Evolutionary conservation across 805 yeast genomes (phyloP).

Genomic region (Candida nemodendra): DNA sequence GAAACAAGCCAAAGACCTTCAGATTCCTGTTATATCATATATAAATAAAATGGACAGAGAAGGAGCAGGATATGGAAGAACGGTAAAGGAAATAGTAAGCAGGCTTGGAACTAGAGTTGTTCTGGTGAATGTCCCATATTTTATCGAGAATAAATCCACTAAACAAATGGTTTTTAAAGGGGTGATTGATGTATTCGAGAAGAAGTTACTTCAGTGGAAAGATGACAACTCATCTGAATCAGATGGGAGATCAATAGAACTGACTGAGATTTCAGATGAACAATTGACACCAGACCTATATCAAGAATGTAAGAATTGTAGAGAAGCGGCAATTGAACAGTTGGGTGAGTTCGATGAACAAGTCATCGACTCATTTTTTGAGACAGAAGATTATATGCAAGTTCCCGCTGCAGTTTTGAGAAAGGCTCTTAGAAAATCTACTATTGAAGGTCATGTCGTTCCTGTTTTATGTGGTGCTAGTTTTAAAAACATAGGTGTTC

Average conservation of each 20-base stretch:
- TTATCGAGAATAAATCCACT: conserved; percentile 41
- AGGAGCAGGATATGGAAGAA: conserved; percentile 92
- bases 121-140: conserved; percentile 75
- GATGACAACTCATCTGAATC: conserved; percentile 21
- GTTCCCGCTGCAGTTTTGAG: conserved; percentile 58
- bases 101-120: conserved; percentile 74
- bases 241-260: conserved; percentile 53
- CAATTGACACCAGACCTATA: conserved; percentile 33
- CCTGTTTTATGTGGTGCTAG: conserved; percentile 95
- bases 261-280: conserved; percentile 40
- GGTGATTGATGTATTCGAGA: conserved; percentile 70
- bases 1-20: conserved; percentile 71
- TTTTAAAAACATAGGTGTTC: conserved; percentile 90
- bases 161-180: conserved; percentile 54
- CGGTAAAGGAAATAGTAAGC: conserved; percentile 78
- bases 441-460: conserved; percentile 54
- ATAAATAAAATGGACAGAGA: conserved; percentile 95
- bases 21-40: conserved; percentile 75
- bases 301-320: conserved; percentile 51
- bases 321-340: conserved; percentile 81
- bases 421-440: conserved; percentile 60
- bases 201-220: conserved; percentile 56
- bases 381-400: conserved; percentile 66
- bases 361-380: conserved; percentile 74
- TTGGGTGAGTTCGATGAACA: conserved; percentile 80